Percentiles rank a stretch among this genome's conserved stretches.
Evolutionary conservation across 768 basidiomycete species (phyloP).

Genomic region (Calvatia gigantea): DNA sequence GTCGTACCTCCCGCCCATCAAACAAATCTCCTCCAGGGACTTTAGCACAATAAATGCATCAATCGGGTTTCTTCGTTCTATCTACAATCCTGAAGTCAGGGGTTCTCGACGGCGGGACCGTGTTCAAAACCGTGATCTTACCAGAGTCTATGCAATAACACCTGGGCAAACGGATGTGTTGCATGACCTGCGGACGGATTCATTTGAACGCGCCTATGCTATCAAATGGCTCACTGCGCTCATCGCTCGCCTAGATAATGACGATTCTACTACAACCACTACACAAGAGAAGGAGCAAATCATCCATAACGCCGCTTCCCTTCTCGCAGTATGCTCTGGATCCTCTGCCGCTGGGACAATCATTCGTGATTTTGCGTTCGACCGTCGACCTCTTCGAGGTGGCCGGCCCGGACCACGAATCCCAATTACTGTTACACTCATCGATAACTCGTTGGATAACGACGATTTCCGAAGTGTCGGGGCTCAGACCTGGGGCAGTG

Average conservation of each 20-base stretch:
- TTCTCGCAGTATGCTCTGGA: slow-evolving; percentile 64
- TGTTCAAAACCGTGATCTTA: background rate
- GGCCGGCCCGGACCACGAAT: background rate
- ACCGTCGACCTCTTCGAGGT: background rate
- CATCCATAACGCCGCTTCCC: slow-evolving; percentile 51
- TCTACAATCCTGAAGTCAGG: slow-evolving; percentile 63
- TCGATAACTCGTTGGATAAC: slow-evolving; percentile 68
- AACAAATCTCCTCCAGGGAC: slow-evolving; percentile 32
- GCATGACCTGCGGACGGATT: slow-evolving; percentile 45
- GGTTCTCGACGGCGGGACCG: slow-evolving; percentile 44
- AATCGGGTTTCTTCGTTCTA: slow-evolving; percentile 44
- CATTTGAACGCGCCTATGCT: slow-evolving; percentile 66
- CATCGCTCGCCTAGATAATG: slow-evolving; percentile 35
- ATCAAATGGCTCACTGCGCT: slow-evolving; percentile 75
- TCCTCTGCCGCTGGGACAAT: slow-evolving; percentile 59
- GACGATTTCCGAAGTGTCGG: slow-evolving; percentile 72
- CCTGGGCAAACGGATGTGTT: slow-evolving; percentile 7
- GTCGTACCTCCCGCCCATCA: slow-evolving; percentile 50
- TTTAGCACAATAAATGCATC: slow-evolving; percentile 37
- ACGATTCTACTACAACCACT: slow-evolving; percentile 15
- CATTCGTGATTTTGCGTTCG: slow-evolving; percentile 50
- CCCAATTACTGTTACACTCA: slow-evolving; percentile 41
- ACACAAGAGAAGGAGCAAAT: slow-evolving; percentile 28
- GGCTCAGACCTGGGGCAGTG: slow-evolving; percentile 87
- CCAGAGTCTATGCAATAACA: background rate